These are phyloP conservation scores for Paramecium bursaria DNA, from an alignment of 73 alveolate species.

Conservation along the genomic window DNA sequence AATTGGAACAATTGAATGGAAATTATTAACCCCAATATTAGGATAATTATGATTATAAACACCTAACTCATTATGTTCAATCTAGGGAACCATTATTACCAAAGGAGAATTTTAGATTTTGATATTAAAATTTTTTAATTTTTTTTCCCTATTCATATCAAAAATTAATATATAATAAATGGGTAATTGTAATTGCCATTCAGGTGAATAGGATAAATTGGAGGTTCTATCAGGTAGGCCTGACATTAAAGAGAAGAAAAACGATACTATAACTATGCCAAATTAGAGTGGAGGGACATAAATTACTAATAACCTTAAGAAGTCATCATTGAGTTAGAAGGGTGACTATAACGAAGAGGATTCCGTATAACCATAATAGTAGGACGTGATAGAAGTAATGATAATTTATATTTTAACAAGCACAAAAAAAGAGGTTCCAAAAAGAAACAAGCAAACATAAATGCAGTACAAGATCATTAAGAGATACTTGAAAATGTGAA, in stretches of 20 bases:
- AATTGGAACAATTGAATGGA: not conserved
- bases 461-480: slow-evolving; percentile 39
- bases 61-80: too few species aligned
- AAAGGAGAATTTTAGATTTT: too few species aligned
- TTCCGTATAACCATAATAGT: not conserved
- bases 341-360: slow-evolving; percentile 25
- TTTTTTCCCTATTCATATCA: too few species aligned
- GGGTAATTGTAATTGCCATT: slow-evolving; percentile 56
- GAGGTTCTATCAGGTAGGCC: slow-evolving; percentile 1
- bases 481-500: slow-evolving; percentile 48
- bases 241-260: not conserved
- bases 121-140: too few species aligned
- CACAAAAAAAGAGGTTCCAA: slow-evolving; percentile 9
- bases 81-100: too few species aligned
- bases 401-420: not conserved
- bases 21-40: too few species aligned
- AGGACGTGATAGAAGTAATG: slow-evolving; percentile 13
- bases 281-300: slow-evolving; percentile 7
- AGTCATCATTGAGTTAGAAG: too few species aligned
- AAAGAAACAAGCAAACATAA: slow-evolving; percentile 30
- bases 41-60: too few species aligned
- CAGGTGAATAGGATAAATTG: not conserved
- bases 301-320: not conserved
- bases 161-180: slow-evolving; percentile 1
- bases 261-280: slow-evolving; percentile 18